Base-by-base conservation (phyloP, 1,284 basidiomycete species). In the Sanguinoderma infundibulare region DNA sequence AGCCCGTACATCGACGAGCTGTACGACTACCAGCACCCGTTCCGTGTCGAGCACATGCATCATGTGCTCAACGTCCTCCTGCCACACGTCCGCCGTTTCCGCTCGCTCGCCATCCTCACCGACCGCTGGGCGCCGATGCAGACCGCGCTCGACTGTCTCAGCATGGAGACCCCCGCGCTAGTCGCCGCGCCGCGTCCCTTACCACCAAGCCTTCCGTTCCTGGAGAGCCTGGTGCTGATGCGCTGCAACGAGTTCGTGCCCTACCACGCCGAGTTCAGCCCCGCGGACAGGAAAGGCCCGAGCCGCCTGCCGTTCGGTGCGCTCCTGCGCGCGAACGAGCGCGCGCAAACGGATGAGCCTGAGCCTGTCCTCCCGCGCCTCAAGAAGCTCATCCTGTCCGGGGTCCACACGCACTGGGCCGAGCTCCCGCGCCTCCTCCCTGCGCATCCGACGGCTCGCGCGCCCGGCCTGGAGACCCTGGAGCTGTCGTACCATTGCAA, bases 201-300 rank as follows among this genome's bases (percentile, higher is more conserved):
- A 8, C 58, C 62, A 24, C 34, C 52, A 22, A 60, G 56, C 38
- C 66, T 59, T 30, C 62, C 83, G 7, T 64, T 70, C n/a, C 77
- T 85, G 49, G 79, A 83, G 72, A 79, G 75, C 15, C 70, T 87
- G 40, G 78, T 78, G 26, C 73, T 87, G 20, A 84, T 85, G 79
- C 81, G 81, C 35, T 86, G 82, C 71, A 86, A 85, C 65, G 81
- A 83, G 58, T 85, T 80, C 66, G 76, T 78, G 57, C 78, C 80
- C 64, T 81, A 81, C 67, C 74, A 73, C 14, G 73, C 73, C 24
- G 68, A 72, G 40, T 85, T 85, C 69, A 74, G 75, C 62, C 81
- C 83, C 3, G 53, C 59, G n/a, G 64, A 72, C 5, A 70, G 80
- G 66, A 75, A 74, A 60, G 70, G 73, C n/a, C 75, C 75, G 5